Evolutionary conservation across 2,329 filamentous ascomycete genomes (phyloP).

Genomic region (Myriosclerotinia duriaeana): DNA sequence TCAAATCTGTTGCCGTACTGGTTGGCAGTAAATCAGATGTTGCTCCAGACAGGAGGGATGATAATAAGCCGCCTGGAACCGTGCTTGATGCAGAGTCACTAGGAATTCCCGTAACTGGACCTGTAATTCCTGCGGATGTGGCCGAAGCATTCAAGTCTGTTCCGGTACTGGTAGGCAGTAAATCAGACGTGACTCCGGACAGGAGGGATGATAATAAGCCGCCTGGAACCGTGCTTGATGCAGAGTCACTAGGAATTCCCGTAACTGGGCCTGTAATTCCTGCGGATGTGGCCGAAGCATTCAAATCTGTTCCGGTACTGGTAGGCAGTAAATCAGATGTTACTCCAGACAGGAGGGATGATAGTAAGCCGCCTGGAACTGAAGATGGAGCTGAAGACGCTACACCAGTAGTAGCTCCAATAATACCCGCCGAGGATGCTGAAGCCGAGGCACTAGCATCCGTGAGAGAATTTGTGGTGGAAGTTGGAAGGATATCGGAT

Average conservation of each 20-base stretch:
- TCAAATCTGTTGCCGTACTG: slow-evolving; percentile 17
- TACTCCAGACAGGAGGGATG: slow-evolving; percentile 2
- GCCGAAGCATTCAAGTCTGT: slow-evolving; percentile 17
- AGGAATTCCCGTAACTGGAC: slow-evolving; percentile 8
- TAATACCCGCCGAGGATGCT: too few species aligned
- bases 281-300: not conserved
- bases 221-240: not conserved
- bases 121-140: slow-evolving; percentile 19
- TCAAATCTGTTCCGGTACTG: slow-evolving; percentile 10
- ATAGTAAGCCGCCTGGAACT: not conserved
- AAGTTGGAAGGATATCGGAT: slow-evolving; percentile 17
- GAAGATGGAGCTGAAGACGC: too few species aligned
- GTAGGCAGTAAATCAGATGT: slow-evolving; percentile 7
- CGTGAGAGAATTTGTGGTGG: not conserved
- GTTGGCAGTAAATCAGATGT: slow-evolving; percentile 7
- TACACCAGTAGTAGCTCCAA: too few species aligned
- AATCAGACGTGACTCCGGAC: slow-evolving; percentile 7
- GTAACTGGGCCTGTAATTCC: not conserved
- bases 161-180: slow-evolving; percentile 15
- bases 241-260: not conserved
- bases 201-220: not conserved
- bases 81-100: too few species aligned
- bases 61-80: too few species aligned
- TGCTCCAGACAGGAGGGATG: not conserved
- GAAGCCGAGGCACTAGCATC: too few species aligned